These are phyloP conservation scores for Cylindrotheca fusiformis DNA, from an alignment of 108 stramenopile species.

Conservation along the genomic window DNA sequence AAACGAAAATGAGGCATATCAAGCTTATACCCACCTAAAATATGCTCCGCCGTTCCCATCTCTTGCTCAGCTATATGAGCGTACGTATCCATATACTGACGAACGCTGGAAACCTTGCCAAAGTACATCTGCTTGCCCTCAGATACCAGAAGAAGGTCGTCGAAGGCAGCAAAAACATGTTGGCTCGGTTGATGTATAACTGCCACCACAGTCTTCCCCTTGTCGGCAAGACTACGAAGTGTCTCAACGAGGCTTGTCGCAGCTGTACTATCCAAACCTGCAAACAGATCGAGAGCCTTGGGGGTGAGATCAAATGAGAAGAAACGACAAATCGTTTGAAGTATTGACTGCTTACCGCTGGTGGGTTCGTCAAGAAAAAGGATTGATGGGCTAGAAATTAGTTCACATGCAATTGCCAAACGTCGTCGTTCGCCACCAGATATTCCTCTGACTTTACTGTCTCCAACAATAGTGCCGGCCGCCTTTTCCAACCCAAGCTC, in stretches of 20 bases:
- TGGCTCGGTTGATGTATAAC: constrained; percentile 91
- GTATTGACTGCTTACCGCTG: constrained; percentile 26
- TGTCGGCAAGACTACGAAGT: constrained; percentile 70
- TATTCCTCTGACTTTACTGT: constrained; percentile 75
- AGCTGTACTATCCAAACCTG: constrained; percentile 77
- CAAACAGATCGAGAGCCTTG: constrained; percentile 20
- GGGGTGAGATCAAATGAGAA: neutral
- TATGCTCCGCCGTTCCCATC: constrained; percentile 69
- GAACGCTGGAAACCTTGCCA: constrained; percentile 62
- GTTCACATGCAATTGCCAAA: constrained; percentile 83
- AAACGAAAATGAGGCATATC: too few species aligned
- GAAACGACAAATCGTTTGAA: neutral
- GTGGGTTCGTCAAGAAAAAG: constrained; percentile 85
- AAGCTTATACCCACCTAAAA: too few species aligned
- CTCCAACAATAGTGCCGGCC: constrained; percentile 82
- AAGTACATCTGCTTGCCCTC: constrained; percentile 86
- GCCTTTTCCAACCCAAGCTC: constrained; percentile 67
- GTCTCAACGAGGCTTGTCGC: constrained; percentile 68
- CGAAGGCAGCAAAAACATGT: constrained; percentile 78
- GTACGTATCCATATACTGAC: constrained; percentile 51
- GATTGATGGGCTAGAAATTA: constrained; percentile 72
- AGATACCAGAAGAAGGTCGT: constrained; percentile 78
- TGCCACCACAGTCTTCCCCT: constrained; percentile 77
- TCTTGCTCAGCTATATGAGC: constrained; percentile 54
- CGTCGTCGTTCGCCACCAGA: constrained; percentile 88